Conservation (phyloP, 441 rosid species). For the Pelargonium myrrhifolium region DNA sequence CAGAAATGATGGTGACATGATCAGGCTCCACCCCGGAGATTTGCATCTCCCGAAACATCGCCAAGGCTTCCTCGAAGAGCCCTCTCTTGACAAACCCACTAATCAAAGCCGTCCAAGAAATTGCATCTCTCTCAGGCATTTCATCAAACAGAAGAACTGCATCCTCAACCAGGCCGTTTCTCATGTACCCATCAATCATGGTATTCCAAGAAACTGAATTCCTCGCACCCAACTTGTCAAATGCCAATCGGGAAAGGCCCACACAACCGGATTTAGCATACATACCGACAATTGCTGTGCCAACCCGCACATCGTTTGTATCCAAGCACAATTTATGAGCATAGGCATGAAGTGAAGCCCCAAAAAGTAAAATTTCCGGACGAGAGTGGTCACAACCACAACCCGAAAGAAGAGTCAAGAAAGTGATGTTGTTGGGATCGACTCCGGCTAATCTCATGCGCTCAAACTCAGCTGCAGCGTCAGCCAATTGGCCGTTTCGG, state of each 20-base stretch:
- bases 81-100: conserved; percentile 66
- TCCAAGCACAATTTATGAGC: conserved; percentile 55
- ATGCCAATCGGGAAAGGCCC: conserved; percentile 31
- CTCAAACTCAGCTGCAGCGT: conserved; percentile 46
- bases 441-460: conserved; percentile 48
- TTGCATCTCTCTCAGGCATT: conserved; percentile 51
- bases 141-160: conserved; percentile 52
- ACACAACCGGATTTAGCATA: conserved; percentile 45
- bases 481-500: conserved; percentile 41
- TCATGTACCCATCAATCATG: conserved; percentile 62
- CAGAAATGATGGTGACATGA: conserved; percentile 52
- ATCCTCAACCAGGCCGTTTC: conserved; percentile 27
- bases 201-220: conserved; percentile 70
- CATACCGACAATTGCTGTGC: conserved; percentile 57
- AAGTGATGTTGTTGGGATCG: conserved; percentile 61
- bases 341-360: conserved; percentile 51
- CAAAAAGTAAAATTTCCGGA: conserved; percentile 27
- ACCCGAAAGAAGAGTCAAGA: conserved; percentile 40
- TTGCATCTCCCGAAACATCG: conserved; percentile 60
- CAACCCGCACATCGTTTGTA: conserved; percentile 55
- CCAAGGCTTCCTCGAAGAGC: conserved; percentile 44
- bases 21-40: conserved; percentile 45
- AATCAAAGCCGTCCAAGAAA: conserved; percentile 74
- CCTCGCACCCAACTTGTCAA: conserved; percentile 23
- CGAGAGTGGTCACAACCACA: conserved; percentile 27